phyloP scores from a whole-genome alignment of 208 protist species.

The Crithidia sp. region DNA sequence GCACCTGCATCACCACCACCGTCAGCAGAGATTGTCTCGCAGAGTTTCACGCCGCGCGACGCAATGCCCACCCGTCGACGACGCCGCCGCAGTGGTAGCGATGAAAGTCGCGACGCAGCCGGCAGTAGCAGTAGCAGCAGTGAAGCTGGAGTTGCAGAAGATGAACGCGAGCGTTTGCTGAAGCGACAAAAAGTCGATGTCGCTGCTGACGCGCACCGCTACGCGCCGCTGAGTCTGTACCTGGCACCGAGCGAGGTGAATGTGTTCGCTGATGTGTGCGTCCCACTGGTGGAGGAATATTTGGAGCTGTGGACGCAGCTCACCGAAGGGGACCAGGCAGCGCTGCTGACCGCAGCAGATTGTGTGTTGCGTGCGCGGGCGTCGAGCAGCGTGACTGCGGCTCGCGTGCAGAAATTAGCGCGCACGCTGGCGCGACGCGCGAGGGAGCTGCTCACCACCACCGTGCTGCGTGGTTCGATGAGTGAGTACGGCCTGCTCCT shows the following conservation, averaged over 20 bases:
- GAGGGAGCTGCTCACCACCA: conserved; percentile 17
- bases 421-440: conserved; percentile 5
- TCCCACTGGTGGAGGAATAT: conserved; percentile 23
- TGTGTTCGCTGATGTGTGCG: conserved; percentile 19
- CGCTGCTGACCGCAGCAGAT: conserved; percentile 15
- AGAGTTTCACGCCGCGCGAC: conserved; percentile 24
- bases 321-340: conserved; percentile 12
- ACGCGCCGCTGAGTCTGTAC: background rate
- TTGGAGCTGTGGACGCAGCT: conserved; percentile 28
- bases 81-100: conserved; percentile 1
- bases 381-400: background rate
- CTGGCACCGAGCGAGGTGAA: background rate
- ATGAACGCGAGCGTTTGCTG: background rate
- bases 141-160: no score
- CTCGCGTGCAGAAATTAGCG: background rate
- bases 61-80: background rate
- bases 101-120: background rate
- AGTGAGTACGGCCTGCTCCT: conserved; percentile 30
- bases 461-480: conserved; percentile 28
- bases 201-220: background rate
- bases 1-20: background rate
- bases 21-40: background rate
- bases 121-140: conserved; percentile 5
- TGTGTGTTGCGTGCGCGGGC: background rate
- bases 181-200: background rate